These are phyloP conservation scores for bread wheat (Triticum aestivum) DNA, from an alignment of 176 grass and related monocot species.

Conservation along the genomic window DNA sequence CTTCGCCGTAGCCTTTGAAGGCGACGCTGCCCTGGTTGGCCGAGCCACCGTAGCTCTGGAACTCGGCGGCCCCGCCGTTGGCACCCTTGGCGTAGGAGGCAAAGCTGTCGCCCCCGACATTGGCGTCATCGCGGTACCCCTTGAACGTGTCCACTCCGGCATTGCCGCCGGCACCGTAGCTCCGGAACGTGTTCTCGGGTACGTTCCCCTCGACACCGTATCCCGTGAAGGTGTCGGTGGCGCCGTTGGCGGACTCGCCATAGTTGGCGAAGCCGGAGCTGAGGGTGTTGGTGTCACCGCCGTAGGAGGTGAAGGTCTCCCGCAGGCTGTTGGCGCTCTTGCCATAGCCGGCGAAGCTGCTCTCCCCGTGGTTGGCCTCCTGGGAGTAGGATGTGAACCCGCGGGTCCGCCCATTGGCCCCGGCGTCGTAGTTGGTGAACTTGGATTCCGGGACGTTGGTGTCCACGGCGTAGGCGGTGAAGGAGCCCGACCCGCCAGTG, in stretches of 20 bases:
- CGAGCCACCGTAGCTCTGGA: slow-evolving; percentile 64
- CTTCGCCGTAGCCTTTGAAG: slow-evolving; percentile 80
- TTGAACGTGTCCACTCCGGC: slow-evolving; percentile 70
- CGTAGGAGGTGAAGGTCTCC: slow-evolving; percentile 61
- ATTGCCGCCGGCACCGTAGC: slow-evolving; percentile 59
- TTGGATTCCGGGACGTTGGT: slow-evolving; percentile 61
- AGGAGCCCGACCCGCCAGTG: slow-evolving; percentile 54
- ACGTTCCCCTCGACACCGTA: slow-evolving; percentile 62
- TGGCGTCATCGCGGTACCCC: slow-evolving; percentile 56
- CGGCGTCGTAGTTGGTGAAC: slow-evolving; percentile 72
- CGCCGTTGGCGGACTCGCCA: slow-evolving; percentile 60
- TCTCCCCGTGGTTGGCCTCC: slow-evolving; percentile 53
- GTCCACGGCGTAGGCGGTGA: slow-evolving; percentile 47
- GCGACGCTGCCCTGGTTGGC: slow-evolving; percentile 42
- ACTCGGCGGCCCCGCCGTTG: slow-evolving; percentile 60
- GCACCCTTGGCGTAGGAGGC: slow-evolving; percentile 66
- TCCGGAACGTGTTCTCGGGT: slow-evolving; percentile 62
- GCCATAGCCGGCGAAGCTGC: slow-evolving; percentile 62
- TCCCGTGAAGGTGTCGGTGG: slow-evolving; percentile 59
- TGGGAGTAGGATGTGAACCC: slow-evolving; percentile 52
- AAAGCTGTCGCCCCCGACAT: slow-evolving; percentile 78
- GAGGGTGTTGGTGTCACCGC: slow-evolving; percentile 61
- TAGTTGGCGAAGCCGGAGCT: slow-evolving; percentile 65
- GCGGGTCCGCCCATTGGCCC: slow-evolving; percentile 45
- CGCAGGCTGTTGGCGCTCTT: slow-evolving; percentile 50